These are phyloP conservation scores for Incumbomyces lentus DNA, from an alignment of 2,329 filamentous ascomycete species.

Conservation along the genomic window DNA sequence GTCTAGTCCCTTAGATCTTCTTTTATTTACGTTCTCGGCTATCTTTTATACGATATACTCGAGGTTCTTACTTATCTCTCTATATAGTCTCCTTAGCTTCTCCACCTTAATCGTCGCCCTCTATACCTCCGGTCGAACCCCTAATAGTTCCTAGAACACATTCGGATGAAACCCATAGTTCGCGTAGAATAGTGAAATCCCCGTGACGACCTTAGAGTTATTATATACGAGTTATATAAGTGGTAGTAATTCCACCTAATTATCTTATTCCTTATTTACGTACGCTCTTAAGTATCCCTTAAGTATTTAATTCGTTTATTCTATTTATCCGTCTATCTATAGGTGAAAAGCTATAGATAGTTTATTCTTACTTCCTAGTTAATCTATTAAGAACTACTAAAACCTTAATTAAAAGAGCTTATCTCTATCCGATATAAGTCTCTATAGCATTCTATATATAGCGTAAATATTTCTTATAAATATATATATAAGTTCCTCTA, in stretches of 20 bases:
- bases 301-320: constrained; percentile 9
- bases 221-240: constrained; percentile 1
- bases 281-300: constrained; percentile 9
- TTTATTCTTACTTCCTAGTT: constrained; percentile 4
- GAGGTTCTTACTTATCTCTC: constrained; percentile 6
- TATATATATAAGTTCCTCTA: constrained; percentile 3
- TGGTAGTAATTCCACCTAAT: constrained; percentile 6
- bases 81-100: not conserved
- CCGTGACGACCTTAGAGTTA: constrained; percentile 2
- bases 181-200: constrained; percentile 7
- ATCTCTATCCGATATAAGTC: constrained; percentile 7
- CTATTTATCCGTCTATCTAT: constrained; percentile 8
- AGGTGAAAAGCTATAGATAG: constrained; percentile 9
- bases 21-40: constrained; percentile 5
- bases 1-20: constrained; percentile 8
- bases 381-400: constrained; percentile 5
- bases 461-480: constrained; percentile 8
- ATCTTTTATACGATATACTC: constrained; percentile 5
- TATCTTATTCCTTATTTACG: constrained; percentile 6
- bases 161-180: constrained; percentile 8
- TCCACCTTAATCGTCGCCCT: not conserved
- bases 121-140: too few relatives aligned
- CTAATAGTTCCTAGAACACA: constrained; percentile 3
- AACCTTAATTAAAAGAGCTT: constrained; percentile 8
- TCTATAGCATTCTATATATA: constrained; percentile 5